Percentiles rank a stretch among this genome's conserved stretches.
Conservation (phyloP, 495 filamentous ascomycete species). For the Penicillium steckii region DNA sequence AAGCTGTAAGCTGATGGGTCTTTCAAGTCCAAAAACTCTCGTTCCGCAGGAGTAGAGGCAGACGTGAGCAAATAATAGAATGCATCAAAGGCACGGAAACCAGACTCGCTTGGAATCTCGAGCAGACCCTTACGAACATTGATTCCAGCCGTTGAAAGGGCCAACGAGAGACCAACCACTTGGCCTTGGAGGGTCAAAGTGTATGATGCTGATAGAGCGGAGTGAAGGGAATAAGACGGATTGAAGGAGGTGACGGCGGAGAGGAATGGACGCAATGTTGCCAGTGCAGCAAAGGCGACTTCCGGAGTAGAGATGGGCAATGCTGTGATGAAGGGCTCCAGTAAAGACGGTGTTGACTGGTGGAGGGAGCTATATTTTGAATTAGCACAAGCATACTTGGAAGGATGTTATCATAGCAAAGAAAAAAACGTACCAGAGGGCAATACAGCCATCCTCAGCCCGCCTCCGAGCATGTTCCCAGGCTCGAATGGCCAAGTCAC, state of each 20-base stretch:
- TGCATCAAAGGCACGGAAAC: constrained; percentile 94
- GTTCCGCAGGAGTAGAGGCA: constrained; percentile 84
- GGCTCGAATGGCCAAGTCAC: constrained; percentile 72
- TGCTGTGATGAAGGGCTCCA: constrained; percentile 76
- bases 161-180: constrained; percentile 69
- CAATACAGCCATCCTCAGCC: constrained; percentile 93
- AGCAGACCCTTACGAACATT: constrained; percentile 81
- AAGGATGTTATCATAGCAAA: not conserved
- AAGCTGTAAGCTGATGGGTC: constrained; percentile 74
- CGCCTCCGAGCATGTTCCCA: constrained; percentile 97
- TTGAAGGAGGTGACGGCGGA: constrained; percentile 86
- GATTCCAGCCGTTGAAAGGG: constrained; percentile 83
- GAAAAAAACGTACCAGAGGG: constrained; percentile 65
- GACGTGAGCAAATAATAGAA: constrained; percentile 96
- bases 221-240: constrained; percentile 78
- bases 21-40: constrained; percentile 86
- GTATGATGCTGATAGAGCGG: constrained; percentile 75
- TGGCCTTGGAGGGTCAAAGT: constrained; percentile 79
- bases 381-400: constrained; percentile 7
- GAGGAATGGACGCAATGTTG: constrained; percentile 80
- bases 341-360: constrained; percentile 78
- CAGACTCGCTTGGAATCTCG: constrained; percentile 72
- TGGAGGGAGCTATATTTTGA: constrained; percentile 70
- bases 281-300: constrained; percentile 70
- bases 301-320: constrained; percentile 76